Evolutionary conservation across 2,329 filamentous ascomycete species (phyloP).

Genomic region (Apiospora aurea): DNA sequence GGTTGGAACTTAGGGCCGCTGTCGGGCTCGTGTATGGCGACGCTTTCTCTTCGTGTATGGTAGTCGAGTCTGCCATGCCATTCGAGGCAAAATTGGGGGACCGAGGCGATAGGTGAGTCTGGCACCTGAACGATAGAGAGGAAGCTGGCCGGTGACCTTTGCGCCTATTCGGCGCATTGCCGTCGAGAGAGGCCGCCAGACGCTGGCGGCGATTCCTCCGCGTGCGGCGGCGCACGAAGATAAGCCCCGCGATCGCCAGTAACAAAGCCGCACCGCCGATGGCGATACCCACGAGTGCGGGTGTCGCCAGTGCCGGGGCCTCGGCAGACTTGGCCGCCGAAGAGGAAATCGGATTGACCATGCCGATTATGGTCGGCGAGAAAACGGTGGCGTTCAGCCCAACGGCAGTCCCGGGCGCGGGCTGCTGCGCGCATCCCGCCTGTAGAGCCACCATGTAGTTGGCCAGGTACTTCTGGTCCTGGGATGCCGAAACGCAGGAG

Average conservation of each 20-base stretch:
- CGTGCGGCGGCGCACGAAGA: slow-evolving; percentile 55
- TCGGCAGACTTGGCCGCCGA: slow-evolving; percentile 26
- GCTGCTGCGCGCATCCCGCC: slow-evolving; percentile 58
- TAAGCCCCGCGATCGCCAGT: slow-evolving; percentile 46
- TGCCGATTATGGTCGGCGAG: slow-evolving; percentile 43
- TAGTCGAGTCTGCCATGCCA: slow-evolving; percentile 25
- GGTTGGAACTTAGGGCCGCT: slow-evolving; percentile 34
- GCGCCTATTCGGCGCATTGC: slow-evolving; percentile 34
- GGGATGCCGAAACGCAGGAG: slow-evolving; percentile 53
- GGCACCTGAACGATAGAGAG: slow-evolving; percentile 59
- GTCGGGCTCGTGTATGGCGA: slow-evolving; percentile 18
- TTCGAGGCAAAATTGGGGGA: slow-evolving; percentile 47
- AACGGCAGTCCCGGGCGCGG: slow-evolving; percentile 45
- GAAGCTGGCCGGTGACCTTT: slow-evolving; percentile 48
- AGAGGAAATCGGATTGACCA: slow-evolving; percentile 43
- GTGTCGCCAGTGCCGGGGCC: slow-evolving; percentile 41
- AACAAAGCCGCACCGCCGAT: slow-evolving; percentile 48
- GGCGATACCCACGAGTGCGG: slow-evolving; percentile 53
- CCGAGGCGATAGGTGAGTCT: slow-evolving; percentile 51
- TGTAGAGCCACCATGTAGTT: slow-evolving; percentile 63
- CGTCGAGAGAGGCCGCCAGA: slow-evolving; percentile 34
- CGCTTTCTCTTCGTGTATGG: slow-evolving; percentile 41
- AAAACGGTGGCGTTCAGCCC: slow-evolving; percentile 56
- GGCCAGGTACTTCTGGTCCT: slow-evolving; percentile 51
- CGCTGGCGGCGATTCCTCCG: slow-evolving; percentile 47